Evolutionary conservation across 306 rosid genomes (phyloP).

Genomic region (Potentilla sterilis): DNA sequence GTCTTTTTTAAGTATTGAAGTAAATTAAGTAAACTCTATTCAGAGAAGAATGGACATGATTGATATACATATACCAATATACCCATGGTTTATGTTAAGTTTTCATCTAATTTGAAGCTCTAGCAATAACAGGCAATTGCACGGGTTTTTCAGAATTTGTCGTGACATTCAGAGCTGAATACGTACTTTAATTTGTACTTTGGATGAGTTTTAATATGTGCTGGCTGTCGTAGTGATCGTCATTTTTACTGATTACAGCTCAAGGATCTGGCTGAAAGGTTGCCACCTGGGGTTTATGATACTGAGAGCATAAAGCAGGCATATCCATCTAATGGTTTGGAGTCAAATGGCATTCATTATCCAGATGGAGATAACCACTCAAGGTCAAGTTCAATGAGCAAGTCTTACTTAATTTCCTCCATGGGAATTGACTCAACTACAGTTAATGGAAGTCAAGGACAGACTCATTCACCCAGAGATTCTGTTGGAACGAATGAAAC

Average conservation of each 20-base stretch:
- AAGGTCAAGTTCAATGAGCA: slow-evolving; percentile 60
- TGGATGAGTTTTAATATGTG: not conserved
- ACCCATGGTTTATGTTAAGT: not conserved
- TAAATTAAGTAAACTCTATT: not conserved
- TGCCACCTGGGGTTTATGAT: slow-evolving; percentile 79
- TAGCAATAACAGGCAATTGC: not conserved
- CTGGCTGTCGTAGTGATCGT: slow-evolving; percentile 23
- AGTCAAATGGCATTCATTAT: slow-evolving; percentile 56
- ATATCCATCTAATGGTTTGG: slow-evolving; percentile 59
- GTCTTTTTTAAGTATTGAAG: not conserved
- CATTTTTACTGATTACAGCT: slow-evolving; percentile 52
- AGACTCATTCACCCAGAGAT: slow-evolving; percentile 36
- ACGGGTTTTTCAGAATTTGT: not conserved
- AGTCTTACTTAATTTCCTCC: slow-evolving; percentile 59
- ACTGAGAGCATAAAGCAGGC: slow-evolving; percentile 55
- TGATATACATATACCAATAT: not conserved
- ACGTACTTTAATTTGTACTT: not conserved
- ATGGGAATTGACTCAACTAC: slow-evolving; percentile 51
- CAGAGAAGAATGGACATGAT: not conserved
- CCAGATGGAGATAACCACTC: slow-evolving; percentile 55
- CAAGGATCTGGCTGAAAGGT: slow-evolving; percentile 87
- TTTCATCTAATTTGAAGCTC: not conserved
- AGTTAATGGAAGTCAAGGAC: slow-evolving; percentile 36
- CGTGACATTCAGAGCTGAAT: not conserved
- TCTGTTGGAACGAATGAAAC: slow-evolving; percentile 44